Evolutionary conservation across 108 stramenopile genomes (phyloP).

Genomic region (Skeletonema potamos): DNA sequence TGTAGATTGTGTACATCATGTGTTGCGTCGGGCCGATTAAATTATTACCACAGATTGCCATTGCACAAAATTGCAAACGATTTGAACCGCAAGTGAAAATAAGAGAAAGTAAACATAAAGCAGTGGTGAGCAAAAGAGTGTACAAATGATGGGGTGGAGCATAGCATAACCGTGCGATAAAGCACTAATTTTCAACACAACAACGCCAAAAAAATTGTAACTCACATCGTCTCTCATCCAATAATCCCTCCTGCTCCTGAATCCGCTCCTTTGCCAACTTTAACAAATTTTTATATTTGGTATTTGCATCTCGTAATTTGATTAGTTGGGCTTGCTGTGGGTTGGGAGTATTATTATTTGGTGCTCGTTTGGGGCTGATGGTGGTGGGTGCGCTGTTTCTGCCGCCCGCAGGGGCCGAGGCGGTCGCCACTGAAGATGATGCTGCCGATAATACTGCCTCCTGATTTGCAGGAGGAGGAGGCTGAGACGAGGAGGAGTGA

Average conservation of each 20-base stretch:
- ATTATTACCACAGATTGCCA: too few species aligned
- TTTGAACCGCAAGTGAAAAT: background rate
- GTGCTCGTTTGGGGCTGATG: background rate
- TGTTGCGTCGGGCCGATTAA: background rate
- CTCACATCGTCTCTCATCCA: conserved; percentile 57
- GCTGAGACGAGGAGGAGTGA: conserved; percentile 7
- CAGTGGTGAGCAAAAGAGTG: background rate
- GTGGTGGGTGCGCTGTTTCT: background rate
- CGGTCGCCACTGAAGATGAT: background rate
- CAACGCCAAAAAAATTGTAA: conserved; percentile 2
- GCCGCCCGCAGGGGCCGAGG: background rate
- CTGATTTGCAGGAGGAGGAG: background rate
- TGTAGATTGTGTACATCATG: background rate
- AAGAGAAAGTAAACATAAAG: background rate
- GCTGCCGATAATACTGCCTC: background rate
- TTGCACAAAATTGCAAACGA: too few species aligned
- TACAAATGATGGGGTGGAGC: too few species aligned
- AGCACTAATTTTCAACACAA: too few species aligned
- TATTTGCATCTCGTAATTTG: conserved; percentile 81
- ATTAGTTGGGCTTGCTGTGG: conserved; percentile 53
- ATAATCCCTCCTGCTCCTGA: conserved; percentile 76
- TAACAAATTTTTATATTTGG: conserved; percentile 84
- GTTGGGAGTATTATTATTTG: too few species aligned
- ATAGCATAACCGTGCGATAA: too few species aligned
- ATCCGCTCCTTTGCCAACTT: conserved; percentile 90